Conservation (phyloP, 306 rosid genomes). For the Dalbergia oliveri region DNA sequence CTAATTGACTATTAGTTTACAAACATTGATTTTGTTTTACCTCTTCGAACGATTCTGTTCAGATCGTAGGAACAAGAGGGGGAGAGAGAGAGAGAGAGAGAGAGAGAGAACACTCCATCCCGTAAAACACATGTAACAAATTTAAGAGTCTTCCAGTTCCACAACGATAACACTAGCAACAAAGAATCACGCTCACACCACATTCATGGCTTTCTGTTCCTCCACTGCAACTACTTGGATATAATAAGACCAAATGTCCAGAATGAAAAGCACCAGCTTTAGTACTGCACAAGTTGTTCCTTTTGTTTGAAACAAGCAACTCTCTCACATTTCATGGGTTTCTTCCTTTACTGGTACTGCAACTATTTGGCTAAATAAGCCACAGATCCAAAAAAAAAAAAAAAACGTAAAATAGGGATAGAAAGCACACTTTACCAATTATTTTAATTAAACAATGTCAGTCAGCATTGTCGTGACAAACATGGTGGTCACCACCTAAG, state of each 20-base stretch:
- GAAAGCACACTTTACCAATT: too few relatives aligned
- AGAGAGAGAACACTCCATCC: too few relatives aligned
- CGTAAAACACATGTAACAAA: background rate
- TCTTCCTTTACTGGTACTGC: background rate
- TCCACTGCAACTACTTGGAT: constrained; percentile 3
- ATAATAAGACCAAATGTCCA: constrained; percentile 19
- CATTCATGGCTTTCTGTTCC: constrained; percentile 37
- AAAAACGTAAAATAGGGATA: background rate
- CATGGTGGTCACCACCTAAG: too few relatives aligned
- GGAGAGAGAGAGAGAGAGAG: too few relatives aligned
- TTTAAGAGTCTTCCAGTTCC: constrained; percentile 19
- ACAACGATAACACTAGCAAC: constrained; percentile 10
- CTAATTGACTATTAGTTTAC: too few relatives aligned
- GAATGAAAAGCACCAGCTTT: constrained; percentile 24
- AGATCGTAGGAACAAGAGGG: too few relatives aligned
- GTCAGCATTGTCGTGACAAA: too few relatives aligned
- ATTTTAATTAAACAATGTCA: too few relatives aligned
- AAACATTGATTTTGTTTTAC: too few relatives aligned
- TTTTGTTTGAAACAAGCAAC: background rate
- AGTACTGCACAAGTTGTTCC: background rate
- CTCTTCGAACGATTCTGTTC: too few relatives aligned
- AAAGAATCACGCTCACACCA: background rate
- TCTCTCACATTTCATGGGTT: background rate
- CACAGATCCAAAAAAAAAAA: background rate
- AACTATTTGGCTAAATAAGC: background rate